Conservation (phyloP, 345 rosid species). For the Eucalyptus regnans region DNA sequence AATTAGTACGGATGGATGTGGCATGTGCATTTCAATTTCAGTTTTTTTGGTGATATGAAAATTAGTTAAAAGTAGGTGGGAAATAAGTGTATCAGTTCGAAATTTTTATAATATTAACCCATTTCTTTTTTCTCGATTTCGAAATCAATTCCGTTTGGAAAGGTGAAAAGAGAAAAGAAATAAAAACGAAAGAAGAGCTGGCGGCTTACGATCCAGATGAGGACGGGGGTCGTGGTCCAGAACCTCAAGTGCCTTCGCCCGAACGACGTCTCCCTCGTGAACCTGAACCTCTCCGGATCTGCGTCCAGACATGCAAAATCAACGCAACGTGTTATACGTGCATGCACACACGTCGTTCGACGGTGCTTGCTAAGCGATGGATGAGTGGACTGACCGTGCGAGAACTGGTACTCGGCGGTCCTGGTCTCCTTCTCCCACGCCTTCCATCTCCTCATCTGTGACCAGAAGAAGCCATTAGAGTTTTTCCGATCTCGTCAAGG, state of each 20-base stretch:
- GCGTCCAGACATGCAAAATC: not conserved
- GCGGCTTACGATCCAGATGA: conserved; percentile 64
- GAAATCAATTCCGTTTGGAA: not conserved
- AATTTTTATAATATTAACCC: not conserved
- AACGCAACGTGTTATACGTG: not conserved
- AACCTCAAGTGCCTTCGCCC: conserved; percentile 70
- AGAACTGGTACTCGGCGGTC: conserved; percentile 68
- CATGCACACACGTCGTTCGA: not conserved
- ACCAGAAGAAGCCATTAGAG: not conserved
- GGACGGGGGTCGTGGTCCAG: conserved; percentile 48
- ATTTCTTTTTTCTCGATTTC: not conserved
- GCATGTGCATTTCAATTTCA: not conserved
- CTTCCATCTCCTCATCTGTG: conserved; percentile 87
- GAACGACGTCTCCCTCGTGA: conserved; percentile 89
- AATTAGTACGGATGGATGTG: not conserved
- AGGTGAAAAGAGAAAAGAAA: not conserved
- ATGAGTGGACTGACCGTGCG: conserved; percentile 25
- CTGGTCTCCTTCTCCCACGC: conserved; percentile 76
- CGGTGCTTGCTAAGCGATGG: not conserved
- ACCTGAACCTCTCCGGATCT: conserved; percentile 94
- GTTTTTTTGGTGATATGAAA: not conserved
- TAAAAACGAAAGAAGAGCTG: too few species aligned
- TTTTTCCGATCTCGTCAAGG: not conserved
- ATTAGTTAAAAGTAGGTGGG: not conserved
- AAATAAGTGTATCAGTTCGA: rapidly evolving